A percentile compares a stretch with the other conserved stretches of the same genome.
Conservation (phyloP, 1,284 basidiomycete species). For the Porogramme epimiltina region DNA sequence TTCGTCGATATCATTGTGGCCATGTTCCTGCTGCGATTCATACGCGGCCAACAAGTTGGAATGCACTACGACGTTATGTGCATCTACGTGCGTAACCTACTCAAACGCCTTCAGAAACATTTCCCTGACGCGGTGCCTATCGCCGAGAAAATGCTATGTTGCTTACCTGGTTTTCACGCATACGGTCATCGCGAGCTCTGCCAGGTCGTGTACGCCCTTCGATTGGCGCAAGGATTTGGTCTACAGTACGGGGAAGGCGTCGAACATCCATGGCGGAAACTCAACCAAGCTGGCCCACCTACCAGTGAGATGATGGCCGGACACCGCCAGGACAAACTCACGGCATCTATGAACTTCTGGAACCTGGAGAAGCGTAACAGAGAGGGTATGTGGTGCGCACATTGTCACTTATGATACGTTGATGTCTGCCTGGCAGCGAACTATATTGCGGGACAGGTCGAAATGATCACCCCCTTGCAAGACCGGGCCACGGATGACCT, state of each 20-base stretch:
- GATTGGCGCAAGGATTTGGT: background rate
- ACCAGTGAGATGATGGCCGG: slow-evolving; percentile 4
- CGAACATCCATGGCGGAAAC: slow-evolving; percentile 1
- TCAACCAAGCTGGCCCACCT: background rate
- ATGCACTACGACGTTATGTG: slow-evolving; percentile 1
- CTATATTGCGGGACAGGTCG: background rate
- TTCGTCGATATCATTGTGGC: background rate
- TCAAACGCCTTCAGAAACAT: background rate
- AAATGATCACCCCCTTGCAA: background rate
- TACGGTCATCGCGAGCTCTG: slow-evolving; percentile 6
- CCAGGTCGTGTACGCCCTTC: background rate
- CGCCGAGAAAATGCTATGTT: background rate
- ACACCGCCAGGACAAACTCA: background rate
- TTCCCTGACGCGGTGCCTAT: background rate
- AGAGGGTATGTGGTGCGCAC: background rate
- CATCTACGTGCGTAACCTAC: background rate
- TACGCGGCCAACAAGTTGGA: background rate
- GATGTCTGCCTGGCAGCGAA: too few species aligned
- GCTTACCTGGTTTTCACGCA: background rate
- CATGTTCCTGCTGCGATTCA: background rate
- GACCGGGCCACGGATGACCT: background rate
- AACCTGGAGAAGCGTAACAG: background rate
- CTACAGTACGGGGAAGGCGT: slow-evolving; percentile 2
- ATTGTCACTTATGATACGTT: background rate
- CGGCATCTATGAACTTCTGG: slow-evolving; percentile 1